Evolutionary conservation across 2,329 filamentous ascomycete species (phyloP).

Genomic region (Cryphonectria parasitica): DNA sequence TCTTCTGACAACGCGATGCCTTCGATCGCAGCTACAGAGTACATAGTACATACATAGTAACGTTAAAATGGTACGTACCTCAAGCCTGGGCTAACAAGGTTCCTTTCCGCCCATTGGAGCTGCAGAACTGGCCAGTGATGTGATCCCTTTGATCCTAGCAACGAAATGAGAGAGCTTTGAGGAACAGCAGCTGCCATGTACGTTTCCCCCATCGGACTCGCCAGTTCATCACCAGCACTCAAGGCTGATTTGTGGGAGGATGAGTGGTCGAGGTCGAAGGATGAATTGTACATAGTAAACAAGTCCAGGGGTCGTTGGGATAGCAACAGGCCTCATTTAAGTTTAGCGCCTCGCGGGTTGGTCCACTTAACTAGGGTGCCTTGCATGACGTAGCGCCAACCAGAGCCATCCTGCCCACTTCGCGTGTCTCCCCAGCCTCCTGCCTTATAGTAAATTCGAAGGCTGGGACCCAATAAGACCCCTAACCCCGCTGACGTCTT

Average conservation of each 20-base stretch:
- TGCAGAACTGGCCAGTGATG: neutral
- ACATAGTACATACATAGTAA: neutral
- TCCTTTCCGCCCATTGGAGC: neutral
- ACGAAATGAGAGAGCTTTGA: neutral
- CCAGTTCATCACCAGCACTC: neutral
- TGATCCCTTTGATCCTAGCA: neutral
- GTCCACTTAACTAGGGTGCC: conserved; percentile 22
- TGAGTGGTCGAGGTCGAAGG: neutral
- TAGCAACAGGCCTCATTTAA: conserved; percentile 17
- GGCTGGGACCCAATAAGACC: conserved; percentile 10
- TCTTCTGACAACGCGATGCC: conserved; percentile 1
- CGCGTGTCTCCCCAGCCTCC: conserved; percentile 17
- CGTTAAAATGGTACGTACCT: neutral
- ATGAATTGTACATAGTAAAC: conserved; percentile 19
- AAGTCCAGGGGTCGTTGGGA: conserved; percentile 25
- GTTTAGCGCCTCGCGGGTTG: conserved; percentile 21
- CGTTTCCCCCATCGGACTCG: neutral
- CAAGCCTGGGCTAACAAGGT: neutral
- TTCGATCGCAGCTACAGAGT: neutral
- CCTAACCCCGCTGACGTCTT: conserved; percentile 17
- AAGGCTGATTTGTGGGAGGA: neutral
- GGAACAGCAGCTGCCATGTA: neutral
- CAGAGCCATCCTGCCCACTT: conserved; percentile 6
- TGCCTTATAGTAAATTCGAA: conserved; percentile 6
- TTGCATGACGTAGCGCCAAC: conserved; percentile 29